phyloP scores from a whole-genome alignment of 164 flowering plant species.

The Hamamelis virginiana region DNA sequence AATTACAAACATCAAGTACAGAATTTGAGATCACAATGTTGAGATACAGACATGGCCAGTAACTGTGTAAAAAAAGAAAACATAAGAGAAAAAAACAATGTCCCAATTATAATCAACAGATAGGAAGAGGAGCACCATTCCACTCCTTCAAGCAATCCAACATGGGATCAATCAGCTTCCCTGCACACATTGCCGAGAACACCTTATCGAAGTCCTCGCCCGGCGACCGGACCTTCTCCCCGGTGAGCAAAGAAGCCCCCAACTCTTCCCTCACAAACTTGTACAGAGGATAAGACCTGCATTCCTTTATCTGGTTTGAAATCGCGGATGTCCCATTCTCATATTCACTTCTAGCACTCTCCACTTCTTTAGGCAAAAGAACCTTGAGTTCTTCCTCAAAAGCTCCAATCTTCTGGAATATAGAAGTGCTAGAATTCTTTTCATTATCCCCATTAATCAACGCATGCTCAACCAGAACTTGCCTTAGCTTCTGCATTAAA shows the following conservation, averaged over 20 bases:
- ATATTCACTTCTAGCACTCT: background rate
- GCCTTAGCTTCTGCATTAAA: conserved; percentile 8
- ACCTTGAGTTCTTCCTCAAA: conserved; percentile 11
- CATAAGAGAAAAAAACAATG: no score
- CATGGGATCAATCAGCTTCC: conserved; percentile 6
- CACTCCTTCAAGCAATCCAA: conserved; percentile 10
- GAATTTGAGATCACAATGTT: no score
- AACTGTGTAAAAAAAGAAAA: no score
- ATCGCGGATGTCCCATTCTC: background rate
- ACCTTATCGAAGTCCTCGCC: conserved; percentile 6
- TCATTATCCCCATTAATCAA: background rate
- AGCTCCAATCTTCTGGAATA: conserved; percentile 6
- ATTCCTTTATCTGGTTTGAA: conserved; percentile 3
- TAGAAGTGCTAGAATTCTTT: background rate
- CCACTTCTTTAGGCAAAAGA: conserved; percentile 5
- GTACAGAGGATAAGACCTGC: conserved; percentile 11
- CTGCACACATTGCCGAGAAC: conserved; percentile 9
- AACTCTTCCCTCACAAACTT: conserved; percentile 8
- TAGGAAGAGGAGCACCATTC: conserved; percentile 12
- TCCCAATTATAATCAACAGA: background rate
- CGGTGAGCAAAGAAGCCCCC: background rate
- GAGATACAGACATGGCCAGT: no score
- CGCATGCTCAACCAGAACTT: conserved; percentile 3
- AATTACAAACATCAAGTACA: no score
- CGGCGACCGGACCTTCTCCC: conserved; percentile 3